Percentiles rank a stretch among this genome's conserved stretches.
These are phyloP conservation scores for Corymbia calophylla DNA, from an alignment of 441 rosid genomes.

Conservation along the genomic window DNA sequence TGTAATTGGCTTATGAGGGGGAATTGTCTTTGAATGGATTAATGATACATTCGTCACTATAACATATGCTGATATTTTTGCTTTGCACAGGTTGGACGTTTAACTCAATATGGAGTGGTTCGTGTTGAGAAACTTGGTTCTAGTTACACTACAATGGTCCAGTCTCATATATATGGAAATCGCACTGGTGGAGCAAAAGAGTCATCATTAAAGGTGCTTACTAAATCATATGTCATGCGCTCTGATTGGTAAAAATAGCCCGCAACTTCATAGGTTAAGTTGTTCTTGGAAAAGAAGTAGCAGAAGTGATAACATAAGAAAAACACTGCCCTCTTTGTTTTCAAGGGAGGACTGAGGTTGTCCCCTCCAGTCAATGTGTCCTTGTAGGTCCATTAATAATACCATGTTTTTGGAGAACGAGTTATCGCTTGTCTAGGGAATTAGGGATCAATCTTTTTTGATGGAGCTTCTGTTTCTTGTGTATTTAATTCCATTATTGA, in stretches of 20 bases:
- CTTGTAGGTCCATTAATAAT: not conserved
- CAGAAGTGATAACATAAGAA: not conserved
- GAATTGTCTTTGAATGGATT: not conserved
- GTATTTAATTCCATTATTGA: not conserved
- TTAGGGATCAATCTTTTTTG: not conserved
- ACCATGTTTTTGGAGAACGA: not conserved
- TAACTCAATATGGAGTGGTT: not conserved
- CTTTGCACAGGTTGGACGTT: not conserved
- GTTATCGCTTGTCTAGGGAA: not conserved
- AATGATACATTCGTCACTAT: not conserved
- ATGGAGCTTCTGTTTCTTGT: not conserved
- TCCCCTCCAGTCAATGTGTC: not conserved
- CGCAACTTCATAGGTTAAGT: not conserved
- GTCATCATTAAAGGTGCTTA: not conserved
- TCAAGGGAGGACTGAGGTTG: not conserved
- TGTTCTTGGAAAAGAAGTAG: not conserved
- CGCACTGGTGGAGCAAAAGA: not conserved
- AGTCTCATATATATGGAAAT: constrained; percentile 1
- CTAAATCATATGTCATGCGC: not conserved
- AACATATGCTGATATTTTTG: not conserved
- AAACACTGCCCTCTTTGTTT: not conserved
- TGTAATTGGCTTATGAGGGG: not conserved
- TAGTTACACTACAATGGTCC: constrained; percentile 2
- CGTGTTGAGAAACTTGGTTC: not conserved
- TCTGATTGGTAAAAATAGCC: not conserved